phyloP scores from a whole-genome alignment of 257 asterid genomes.

The Ophiorrhiza pumila region DNA sequence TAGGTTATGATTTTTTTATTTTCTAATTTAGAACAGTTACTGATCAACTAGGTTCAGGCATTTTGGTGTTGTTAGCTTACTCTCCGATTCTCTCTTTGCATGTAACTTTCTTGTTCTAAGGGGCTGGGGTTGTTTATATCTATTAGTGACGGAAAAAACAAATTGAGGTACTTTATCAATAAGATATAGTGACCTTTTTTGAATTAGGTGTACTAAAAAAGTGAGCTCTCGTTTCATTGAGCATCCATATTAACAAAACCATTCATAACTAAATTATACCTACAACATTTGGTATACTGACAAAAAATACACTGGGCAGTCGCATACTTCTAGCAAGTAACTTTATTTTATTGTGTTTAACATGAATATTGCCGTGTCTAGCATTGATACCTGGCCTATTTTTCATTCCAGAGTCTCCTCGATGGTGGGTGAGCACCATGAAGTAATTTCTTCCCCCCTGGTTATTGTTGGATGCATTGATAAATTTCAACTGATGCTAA shows the following conservation, averaged over 20 bases:
- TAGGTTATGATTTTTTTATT: not conserved
- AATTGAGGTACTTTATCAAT: no score
- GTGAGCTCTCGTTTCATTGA: not conserved
- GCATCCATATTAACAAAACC: not conserved
- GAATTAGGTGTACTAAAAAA: no score
- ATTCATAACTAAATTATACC: not conserved
- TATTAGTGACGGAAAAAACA: not conserved
- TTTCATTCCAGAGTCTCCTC: conserved; percentile 62
- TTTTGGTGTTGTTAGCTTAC: not conserved
- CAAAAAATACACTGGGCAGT: not conserved
- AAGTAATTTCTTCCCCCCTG: not conserved
- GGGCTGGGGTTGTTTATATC: not conserved
- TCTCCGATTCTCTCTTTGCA: not conserved
- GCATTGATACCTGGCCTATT: conserved; percentile 42
- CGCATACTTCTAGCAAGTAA: not conserved
- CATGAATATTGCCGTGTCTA: conserved; percentile 75
- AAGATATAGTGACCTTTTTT: no score
- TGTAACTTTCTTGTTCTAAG: not conserved
- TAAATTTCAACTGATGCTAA: conserved; percentile 21
- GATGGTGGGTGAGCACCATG: conserved; percentile 89
- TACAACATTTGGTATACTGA: not conserved
- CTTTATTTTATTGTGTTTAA: conserved; percentile 13
- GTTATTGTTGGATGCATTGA: conserved; percentile 3
- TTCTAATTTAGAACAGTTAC: not conserved
- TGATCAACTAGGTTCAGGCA: not conserved